Conservation (phyloP, 2,329 filamentous ascomycete species). For the Botrytis paeoniae region DNA sequence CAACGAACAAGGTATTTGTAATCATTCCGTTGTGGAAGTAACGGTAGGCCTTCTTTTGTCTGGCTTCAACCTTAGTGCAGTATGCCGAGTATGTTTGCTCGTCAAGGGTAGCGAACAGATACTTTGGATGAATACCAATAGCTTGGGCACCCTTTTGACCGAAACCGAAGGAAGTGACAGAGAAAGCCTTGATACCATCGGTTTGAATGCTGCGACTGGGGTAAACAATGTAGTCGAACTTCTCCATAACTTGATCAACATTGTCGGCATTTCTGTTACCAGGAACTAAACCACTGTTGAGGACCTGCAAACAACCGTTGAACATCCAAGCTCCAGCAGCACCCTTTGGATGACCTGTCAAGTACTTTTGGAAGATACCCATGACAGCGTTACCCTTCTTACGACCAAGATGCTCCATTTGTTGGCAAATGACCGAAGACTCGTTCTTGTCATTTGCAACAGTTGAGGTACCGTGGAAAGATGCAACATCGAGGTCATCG, state of each 20-base stretch:
- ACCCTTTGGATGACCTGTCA: conserved; percentile 98
- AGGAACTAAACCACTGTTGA: conserved; percentile 90
- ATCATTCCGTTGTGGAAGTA: conserved; percentile 98
- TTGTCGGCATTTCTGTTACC: conserved; percentile 99
- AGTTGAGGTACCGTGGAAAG: conserved; percentile 98
- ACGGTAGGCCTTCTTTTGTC: conserved; percentile 98
- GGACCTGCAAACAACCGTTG: conserved; percentile 93
- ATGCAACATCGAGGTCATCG: conserved; percentile 90
- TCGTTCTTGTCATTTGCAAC: conserved; percentile 99
- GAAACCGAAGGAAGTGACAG: conserved; percentile 97
- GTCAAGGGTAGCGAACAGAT: conserved; percentile 92
- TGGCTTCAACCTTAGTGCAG: conserved; percentile 80
- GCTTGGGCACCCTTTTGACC: conserved; percentile 98
- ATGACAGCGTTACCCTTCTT: conserved; percentile 94
- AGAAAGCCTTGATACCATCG: conserved; percentile 97
- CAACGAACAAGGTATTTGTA: conserved; percentile 96
- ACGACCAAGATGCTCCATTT: conserved; percentile 90
- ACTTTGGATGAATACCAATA: conserved; percentile 94
- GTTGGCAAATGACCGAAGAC: conserved; percentile 93
- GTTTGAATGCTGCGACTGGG: conserved; percentile 94
- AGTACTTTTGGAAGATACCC: conserved; percentile 98
- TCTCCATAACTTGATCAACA: conserved; percentile 91
- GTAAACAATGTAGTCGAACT: conserved; percentile 97
- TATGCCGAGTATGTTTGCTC: conserved; percentile 78
- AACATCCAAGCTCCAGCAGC: conserved; percentile 99